Evolutionary conservation across 164 flowering plant species (phyloP), one percentile per base, ranked within the genome.

Genomic region (Vitis labrusca): DNA sequence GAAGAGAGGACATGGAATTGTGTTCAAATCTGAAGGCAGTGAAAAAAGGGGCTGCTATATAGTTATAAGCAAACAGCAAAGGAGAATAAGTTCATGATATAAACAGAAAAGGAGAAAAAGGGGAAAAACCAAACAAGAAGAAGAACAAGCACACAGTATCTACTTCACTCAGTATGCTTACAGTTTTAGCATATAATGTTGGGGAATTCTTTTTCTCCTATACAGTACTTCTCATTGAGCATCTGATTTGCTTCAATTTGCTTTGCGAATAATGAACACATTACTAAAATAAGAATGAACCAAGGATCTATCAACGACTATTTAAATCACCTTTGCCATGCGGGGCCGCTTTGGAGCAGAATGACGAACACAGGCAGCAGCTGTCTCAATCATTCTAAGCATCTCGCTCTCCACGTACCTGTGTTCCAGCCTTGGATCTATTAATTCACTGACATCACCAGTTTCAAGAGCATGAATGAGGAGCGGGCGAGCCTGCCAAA

Each of bases 321-420:
- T 53, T 55, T 3, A 4, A 23, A 29, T 68, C 63, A 89, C 93
- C 93, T 85, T 86, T 50, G 58, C 79, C 89, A 89, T 89, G 50
- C 89, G 88, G 1, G 91, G 91, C 50, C 93, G 68, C 79, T 85
- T 87, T 7, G 75, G 85, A 69, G 89, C 89, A 58, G 89, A 87
- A 79, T 87, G 93, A 53, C 93, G 88, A 67, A 87, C 78, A 66
- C 87, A 89, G 9, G 89, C 91, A 49, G 93, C 89, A 51, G 93
- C 93, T 55, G 87, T 74, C 77, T 85, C 91, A 30, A 87, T 76
- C 93, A 89, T 89, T 76, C 78, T 80, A 29, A 81, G 49, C 84
- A 89, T 75, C 71, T 89, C 86, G 11, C 77, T 65, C 72, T 83
- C 86, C 16, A 81, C 85, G 54, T 83, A 89, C n/a, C 75, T 78